These are phyloP conservation scores for Alnus rubra DNA, from an alignment of 306 rosid genomes.

Conservation along the genomic window DNA sequence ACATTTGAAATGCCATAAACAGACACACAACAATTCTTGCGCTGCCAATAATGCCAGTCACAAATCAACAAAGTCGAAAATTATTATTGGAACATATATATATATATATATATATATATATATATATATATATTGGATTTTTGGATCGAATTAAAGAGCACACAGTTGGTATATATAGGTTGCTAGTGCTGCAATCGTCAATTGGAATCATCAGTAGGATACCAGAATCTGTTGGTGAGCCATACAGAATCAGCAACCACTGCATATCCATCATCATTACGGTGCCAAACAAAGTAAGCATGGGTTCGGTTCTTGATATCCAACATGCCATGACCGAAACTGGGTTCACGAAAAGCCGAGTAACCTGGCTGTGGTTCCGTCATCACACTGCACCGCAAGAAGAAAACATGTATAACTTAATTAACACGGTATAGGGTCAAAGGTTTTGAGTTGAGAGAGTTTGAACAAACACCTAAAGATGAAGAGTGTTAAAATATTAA, in stretches of 20 bases:
- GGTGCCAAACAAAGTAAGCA: constrained; percentile 74
- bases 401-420: too few relatives aligned
- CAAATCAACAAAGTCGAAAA: background rate
- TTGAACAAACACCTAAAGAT: background rate
- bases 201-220: constrained; percentile 63
- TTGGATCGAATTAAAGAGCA: background rate
- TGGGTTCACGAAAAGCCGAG: constrained; percentile 81
- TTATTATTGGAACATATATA: background rate
- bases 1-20: too few relatives aligned
- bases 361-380: constrained; percentile 70
- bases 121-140: background rate
- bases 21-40: too few relatives aligned
- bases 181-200: background rate
- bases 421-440: too few relatives aligned
- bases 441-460: too few relatives aligned
- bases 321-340: constrained; percentile 84
- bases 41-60: background rate
- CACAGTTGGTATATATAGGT: background rate
- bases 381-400: constrained; percentile 52
- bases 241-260: constrained; percentile 69
- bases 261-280: constrained; percentile 73
- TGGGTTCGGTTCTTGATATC: constrained; percentile 81
- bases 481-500: background rate
- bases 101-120: too few relatives aligned
- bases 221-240: constrained; percentile 69